A percentile compares a stretch with the other conserved stretches of the same genome.
These are phyloP conservation scores for Podospora anserina DNA, from an alignment of 495 filamentous ascomycete genomes.

Conservation along the genomic window DNA sequence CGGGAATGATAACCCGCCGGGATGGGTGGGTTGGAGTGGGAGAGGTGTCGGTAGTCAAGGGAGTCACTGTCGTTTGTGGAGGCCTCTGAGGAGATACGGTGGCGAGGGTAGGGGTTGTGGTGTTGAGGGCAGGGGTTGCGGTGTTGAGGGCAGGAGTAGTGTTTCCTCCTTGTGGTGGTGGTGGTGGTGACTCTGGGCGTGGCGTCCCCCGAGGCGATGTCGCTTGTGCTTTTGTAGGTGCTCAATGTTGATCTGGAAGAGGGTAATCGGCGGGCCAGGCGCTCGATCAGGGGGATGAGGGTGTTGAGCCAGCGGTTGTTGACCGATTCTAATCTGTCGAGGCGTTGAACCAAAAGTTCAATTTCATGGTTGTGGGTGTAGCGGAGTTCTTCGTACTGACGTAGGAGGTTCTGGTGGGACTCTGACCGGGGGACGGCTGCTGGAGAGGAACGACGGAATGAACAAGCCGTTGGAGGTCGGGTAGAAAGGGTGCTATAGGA, in stretches of 20 bases:
- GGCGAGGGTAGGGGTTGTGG: background rate
- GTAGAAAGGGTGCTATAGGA: background rate
- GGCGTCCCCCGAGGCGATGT: background rate
- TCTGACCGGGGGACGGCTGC: slow-evolving; percentile 13
- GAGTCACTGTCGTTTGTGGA: background rate
- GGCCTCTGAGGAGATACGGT: background rate
- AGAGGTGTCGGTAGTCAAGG: background rate
- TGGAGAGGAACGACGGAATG: background rate
- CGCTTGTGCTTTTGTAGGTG: background rate
- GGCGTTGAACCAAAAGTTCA: slow-evolving; percentile 24
- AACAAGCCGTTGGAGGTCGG: background rate
- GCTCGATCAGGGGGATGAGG: slow-evolving; percentile 34
- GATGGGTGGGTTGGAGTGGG: background rate
- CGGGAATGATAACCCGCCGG: background rate
- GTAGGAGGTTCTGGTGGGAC: slow-evolving; percentile 26
- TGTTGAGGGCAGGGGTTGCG: background rate
- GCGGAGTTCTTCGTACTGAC: slow-evolving; percentile 34
- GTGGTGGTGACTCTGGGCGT: background rate
- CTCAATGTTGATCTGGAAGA: background rate
- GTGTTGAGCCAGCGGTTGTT: slow-evolving; percentile 32
- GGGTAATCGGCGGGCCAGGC: slow-evolving; percentile 25
- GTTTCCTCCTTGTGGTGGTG: background rate
- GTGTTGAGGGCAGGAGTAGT: background rate
- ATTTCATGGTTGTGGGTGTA: slow-evolving; percentile 35
- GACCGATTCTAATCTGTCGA: slow-evolving; percentile 35